Conservation (phyloP, 495 filamentous ascomycete species). For the Rhypophila decipiens region DNA sequence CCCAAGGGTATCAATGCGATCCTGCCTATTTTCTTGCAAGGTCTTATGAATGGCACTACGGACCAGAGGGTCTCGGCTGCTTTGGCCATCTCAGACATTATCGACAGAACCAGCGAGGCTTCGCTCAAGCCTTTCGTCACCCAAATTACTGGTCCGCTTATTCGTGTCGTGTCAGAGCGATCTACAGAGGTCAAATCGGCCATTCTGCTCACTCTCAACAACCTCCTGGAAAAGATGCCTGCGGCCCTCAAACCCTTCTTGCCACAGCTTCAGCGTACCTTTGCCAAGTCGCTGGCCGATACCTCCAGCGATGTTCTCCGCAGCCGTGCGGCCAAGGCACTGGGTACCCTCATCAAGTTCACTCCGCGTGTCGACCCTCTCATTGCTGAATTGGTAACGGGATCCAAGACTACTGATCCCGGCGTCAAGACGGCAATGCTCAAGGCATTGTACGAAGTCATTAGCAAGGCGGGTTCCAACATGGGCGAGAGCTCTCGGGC, state of each 20-base stretch:
- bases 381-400: conserved; percentile 76
- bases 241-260: conserved; percentile 93
- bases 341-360: conserved; percentile 92
- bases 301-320: conserved; percentile 84
- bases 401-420: conserved; percentile 79
- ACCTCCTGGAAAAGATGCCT: conserved; percentile 93
- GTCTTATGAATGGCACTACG: conserved; percentile 87
- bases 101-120: conserved; percentile 79
- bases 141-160: conserved; percentile 94
- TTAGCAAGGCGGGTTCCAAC: conserved; percentile 86
- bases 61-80: conserved; percentile 91
- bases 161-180: conserved; percentile 91
- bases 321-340: conserved; percentile 84
- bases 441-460: conserved; percentile 91
- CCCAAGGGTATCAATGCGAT: conserved; percentile 98
- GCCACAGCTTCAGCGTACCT: conserved; percentile 92
- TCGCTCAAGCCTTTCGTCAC: conserved; percentile 90
- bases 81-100: conserved; percentile 88
- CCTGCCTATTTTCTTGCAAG: conserved; percentile 93
- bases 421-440: conserved; percentile 96
- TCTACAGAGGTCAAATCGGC: conserved; percentile 94
- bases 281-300: conserved; percentile 91
- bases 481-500: conserved; percentile 87
- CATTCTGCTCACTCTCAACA: conserved; percentile 89
- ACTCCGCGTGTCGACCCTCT: conserved; percentile 94